phyloP scores from a whole-genome alignment of 2,329 filamentous ascomycete genomes.

The Fusarium sp. region DNA sequence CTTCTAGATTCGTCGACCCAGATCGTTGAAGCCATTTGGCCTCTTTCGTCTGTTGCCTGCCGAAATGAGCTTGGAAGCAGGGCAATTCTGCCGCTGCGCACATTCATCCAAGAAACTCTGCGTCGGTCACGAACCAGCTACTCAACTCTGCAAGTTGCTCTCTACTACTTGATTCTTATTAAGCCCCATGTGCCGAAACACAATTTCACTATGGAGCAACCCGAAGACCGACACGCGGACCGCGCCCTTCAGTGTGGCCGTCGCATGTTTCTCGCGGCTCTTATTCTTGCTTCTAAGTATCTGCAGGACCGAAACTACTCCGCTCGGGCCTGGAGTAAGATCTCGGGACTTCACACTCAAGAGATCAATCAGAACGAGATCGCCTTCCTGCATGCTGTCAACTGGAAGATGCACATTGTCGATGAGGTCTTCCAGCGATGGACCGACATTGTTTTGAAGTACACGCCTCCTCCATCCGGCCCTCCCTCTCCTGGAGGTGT shows the following conservation, averaged over 20 bases:
- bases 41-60: conserved; percentile 84
- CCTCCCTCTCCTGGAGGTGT: conserved; percentile 66
- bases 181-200: conserved; percentile 87
- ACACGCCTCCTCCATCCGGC: conserved; percentile 76
- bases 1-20: conserved; percentile 91
- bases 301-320: conserved; percentile 98
- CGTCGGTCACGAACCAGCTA: conserved; percentile 96
- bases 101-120: conserved; percentile 97
- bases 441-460: conserved; percentile 91
- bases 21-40: conserved; percentile 98
- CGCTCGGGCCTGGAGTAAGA: conserved; percentile 97
- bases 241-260: conserved; percentile 94
- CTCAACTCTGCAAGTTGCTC: conserved; percentile 94
- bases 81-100: conserved; percentile 88
- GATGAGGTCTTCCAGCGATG: conserved; percentile 91
- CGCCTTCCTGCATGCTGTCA: conserved; percentile 87
- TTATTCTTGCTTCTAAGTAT: conserved; percentile 98
- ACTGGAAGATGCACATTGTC: conserved; percentile 95
- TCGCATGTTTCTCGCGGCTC: conserved; percentile 94
- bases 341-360: conserved; percentile 90
- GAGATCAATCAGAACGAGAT: conserved; percentile 99
- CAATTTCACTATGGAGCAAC: conserved; percentile 90
- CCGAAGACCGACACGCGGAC: conserved; percentile 76
- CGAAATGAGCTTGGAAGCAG: conserved; percentile 79
- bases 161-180: conserved; percentile 96